Conservation (phyloP, 306 rosid species). For the Inga oerstediana region DNA sequence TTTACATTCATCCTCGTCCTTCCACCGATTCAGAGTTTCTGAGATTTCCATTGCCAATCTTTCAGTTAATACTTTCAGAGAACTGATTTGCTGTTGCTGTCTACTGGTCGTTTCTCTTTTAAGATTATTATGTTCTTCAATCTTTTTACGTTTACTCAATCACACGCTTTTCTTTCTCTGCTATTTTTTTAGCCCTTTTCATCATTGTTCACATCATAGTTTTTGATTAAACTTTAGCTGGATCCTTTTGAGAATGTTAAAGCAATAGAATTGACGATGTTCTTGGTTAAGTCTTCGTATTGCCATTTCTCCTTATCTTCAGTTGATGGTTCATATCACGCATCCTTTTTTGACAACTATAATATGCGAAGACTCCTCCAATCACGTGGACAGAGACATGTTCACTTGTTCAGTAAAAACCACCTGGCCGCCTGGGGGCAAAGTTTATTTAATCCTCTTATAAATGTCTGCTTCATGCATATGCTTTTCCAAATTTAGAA, state of each 20-base stretch:
- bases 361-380: not conserved
- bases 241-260: not conserved
- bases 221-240: not conserved
- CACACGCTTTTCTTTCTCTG: not conserved
- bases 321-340: not conserved
- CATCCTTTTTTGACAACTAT: not conserved
- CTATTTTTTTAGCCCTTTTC: not conserved
- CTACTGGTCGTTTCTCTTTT: not conserved
- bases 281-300: not conserved
- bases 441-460: not conserved
- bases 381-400: not conserved
- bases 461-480: not conserved
- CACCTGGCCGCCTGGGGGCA: not conserved
- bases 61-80: slow-evolving; percentile 8
- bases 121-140: not conserved
- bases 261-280: not conserved
- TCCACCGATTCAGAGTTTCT: slow-evolving; percentile 17
- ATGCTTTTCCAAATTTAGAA: not conserved
- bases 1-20: not conserved
- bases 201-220: not conserved
- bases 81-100: not conserved
- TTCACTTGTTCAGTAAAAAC: not conserved
- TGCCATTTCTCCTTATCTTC: not conserved
- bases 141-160: not conserved
- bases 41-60: not conserved